These are phyloP conservation scores for Ustilago trichophora DNA, from an alignment of 1,284 basidiomycete species.

Conservation along the genomic window DNA sequence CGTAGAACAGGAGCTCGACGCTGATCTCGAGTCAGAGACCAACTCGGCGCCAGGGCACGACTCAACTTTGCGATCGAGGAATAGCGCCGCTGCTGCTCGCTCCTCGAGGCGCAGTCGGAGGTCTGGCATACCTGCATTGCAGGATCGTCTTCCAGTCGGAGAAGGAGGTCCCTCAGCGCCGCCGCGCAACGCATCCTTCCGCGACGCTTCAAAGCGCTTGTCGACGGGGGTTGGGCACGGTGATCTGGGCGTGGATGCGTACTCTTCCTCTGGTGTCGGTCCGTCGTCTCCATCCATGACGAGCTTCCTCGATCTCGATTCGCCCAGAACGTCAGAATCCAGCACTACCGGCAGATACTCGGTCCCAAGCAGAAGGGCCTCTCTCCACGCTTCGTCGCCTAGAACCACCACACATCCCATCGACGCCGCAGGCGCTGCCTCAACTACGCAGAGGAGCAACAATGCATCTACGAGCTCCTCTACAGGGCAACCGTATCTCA, in stretches of 20 bases:
- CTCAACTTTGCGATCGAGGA: neutral
- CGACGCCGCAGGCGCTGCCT: constrained; percentile 1
- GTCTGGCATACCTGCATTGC: constrained; percentile 20
- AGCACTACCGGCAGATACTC: constrained; percentile 9
- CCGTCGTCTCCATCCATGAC: constrained; percentile 38
- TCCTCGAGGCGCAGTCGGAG: constrained; percentile 30
- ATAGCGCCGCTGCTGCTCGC: constrained; percentile 11
- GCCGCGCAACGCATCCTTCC: constrained; percentile 39
- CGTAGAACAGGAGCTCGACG: constrained; percentile 41
- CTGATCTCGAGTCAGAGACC: constrained; percentile 2
- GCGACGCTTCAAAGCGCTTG: constrained; percentile 27
- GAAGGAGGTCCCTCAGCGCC: constrained; percentile 34
- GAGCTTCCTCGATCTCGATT: constrained; percentile 45
- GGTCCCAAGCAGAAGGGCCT: constrained; percentile 31
- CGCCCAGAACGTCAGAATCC: constrained; percentile 32
- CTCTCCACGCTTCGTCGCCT: constrained; percentile 25
- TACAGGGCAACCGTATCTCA: neutral
- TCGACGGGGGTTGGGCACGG: constrained; percentile 24
- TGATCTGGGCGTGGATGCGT: constrained; percentile 32
- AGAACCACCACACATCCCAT: constrained; percentile 2
- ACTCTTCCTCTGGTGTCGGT: constrained; percentile 2
- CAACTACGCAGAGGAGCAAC: neutral
- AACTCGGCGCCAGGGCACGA: constrained; percentile 3
- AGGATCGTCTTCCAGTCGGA: constrained; percentile 36
- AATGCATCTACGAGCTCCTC: constrained; percentile 1